A percentile compares a stretch with the other conserved stretches of the same genome.
Conservation (phyloP, 371 early-diverging fungal species). For the Haplosporangium sp. region DNA sequence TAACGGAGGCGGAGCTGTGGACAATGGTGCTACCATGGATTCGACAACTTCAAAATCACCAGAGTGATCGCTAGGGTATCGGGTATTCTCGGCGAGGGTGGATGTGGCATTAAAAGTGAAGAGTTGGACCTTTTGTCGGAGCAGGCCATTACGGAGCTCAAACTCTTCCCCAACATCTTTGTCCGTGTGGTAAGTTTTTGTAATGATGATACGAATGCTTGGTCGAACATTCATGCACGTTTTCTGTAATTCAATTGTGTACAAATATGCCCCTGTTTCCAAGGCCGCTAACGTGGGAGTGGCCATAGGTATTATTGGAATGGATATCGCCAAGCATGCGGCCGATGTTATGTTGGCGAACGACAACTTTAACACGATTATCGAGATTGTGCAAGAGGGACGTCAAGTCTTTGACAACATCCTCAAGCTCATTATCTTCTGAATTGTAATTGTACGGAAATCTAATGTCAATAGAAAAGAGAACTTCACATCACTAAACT, state of each 20-base stretch:
- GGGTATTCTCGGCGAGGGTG: constrained; percentile 64
- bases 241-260: neutral
- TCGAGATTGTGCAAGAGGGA: constrained; percentile 85
- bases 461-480: too few relatives aligned
- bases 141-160: constrained; percentile 64
- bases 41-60: constrained; percentile 73
- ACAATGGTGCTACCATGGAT: constrained; percentile 53
- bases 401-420: constrained; percentile 94
- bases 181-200: too few relatives aligned
- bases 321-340: constrained; percentile 92
- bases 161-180: constrained; percentile 76
- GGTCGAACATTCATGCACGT: neutral
- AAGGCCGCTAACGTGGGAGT: constrained; percentile 93
- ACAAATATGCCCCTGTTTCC: constrained; percentile 84
- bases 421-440: constrained; percentile 93
- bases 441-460: constrained; percentile 86
- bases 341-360: constrained; percentile 88
- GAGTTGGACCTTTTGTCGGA: constrained; percentile 74
- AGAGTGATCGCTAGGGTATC: constrained; percentile 79
- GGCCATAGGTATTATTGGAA: constrained; percentile 92
- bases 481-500: too few relatives aligned
- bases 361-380: constrained; percentile 86
- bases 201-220: too few relatives aligned
- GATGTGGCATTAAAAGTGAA: constrained; percentile 65
- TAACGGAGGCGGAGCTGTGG: constrained; percentile 52